Evolutionary conservation across 768 basidiomycete genomes (phyloP), one percentile per base, ranked within the genome.

Genomic region (Sarcomyxa edulis): DNA sequence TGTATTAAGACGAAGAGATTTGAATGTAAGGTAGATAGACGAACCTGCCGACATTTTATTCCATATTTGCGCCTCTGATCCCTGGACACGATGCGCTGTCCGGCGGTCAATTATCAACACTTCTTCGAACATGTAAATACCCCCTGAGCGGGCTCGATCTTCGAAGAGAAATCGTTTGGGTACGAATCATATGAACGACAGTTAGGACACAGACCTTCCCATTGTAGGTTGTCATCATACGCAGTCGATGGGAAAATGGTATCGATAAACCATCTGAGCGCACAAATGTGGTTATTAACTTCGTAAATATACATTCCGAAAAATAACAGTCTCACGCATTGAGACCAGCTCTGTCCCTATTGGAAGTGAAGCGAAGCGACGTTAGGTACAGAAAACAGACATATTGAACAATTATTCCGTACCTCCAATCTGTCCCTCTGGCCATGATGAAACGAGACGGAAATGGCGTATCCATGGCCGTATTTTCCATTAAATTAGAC

Each of bases 11-110:
- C 2, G 7, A 9, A 35, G 16, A 23, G 6, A 35, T 7, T 1
- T 8, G 33, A 16, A 14, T 11, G 18, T 2, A 5, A 2, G 15
- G 24, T n/a, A 23, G 15, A 20, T 11, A 11, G n/a, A 35, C 38
- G 28, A 28, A 39, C 38, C 38, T 5, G 38, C 38, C 10, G 29
- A 31, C 38, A 39, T 39, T 18, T 39, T 39, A 23, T 39, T 39
- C 38, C 38, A 39, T 9, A 39, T 15, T 9, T 39, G 28, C 15
- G 38, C 38, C 2, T 39, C 38, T 21, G 29, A 31, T n/a, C 21
- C 38, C 7, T 28, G 21, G 9, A 23, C 28, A 23, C 29, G 20
- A 24, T 32, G 38, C 0, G 38, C 38, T 20, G 38, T 39, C 38
- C 38, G 32, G 23, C 38, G 20, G 21, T 39, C 38, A 14, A 39